phyloP scores from a whole-genome alignment of 768 basidiomycete genomes.

The Lentinula guzmanii region DNA sequence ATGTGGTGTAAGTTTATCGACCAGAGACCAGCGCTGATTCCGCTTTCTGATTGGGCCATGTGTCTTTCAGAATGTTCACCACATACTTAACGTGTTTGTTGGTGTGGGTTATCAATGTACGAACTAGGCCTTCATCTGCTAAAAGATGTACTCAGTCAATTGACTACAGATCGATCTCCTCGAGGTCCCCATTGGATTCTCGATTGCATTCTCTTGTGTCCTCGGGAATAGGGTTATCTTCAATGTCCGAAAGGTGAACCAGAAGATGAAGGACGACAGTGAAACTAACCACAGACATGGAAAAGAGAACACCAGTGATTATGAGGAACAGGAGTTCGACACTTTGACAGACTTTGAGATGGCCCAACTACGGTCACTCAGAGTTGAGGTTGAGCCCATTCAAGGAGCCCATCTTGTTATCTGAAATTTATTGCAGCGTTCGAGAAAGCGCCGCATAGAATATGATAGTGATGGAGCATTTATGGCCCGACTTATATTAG shows the following conservation, averaged over 20 bases:
- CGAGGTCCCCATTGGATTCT: conserved; percentile 54
- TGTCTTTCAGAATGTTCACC: conserved; percentile 39
- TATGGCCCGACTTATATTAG: background rate
- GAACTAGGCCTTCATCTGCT: conserved; percentile 6
- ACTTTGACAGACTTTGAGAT: conserved; percentile 25
- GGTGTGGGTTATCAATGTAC: conserved; percentile 30
- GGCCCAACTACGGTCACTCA: conserved; percentile 26
- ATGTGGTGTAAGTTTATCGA: conserved; percentile 39
- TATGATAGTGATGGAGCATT: background rate
- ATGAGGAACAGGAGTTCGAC: background rate
- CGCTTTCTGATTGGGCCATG: background rate
- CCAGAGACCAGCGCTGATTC: background rate
- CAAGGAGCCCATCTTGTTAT: background rate
- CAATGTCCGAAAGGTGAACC: conserved; percentile 42
- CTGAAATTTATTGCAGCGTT: background rate
- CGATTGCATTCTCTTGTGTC: conserved; percentile 52
- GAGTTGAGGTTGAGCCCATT: conserved; percentile 18
- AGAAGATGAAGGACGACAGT: conserved; percentile 14
- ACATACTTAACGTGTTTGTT: conserved; percentile 49
- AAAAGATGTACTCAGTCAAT: too few relatives aligned
- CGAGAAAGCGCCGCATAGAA: too few relatives aligned
- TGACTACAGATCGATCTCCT: conserved; percentile 26
- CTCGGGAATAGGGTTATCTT: conserved; percentile 51
- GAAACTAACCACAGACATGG: background rate
- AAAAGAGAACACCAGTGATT: background rate